Conservation (phyloP, 140 eudicot genomes). For the Flaveria floridana region DNA sequence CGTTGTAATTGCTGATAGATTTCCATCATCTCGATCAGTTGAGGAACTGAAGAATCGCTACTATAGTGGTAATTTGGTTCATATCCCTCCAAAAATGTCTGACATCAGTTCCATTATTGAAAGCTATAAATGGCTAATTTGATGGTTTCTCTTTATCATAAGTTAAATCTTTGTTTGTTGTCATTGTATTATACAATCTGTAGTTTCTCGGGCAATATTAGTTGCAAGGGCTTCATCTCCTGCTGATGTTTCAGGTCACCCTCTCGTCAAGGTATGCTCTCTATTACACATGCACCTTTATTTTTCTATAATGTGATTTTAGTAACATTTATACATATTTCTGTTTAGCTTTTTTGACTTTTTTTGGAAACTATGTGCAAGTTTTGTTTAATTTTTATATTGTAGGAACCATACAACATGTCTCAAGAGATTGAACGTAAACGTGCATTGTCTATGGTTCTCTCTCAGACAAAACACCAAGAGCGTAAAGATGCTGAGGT, state of each 20-base stretch:
- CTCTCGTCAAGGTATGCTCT: slow-evolving; percentile 65
- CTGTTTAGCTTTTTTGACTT: background rate
- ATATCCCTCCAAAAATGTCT: slow-evolving; percentile 9
- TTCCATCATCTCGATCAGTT: slow-evolving; percentile 67
- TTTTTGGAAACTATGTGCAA: background rate
- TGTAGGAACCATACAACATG: slow-evolving; percentile 77
- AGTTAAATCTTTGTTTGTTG: slow-evolving; percentile 13
- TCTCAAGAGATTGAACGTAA: slow-evolving; percentile 86
- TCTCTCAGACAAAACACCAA: slow-evolving; percentile 93
- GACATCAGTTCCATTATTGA: slow-evolving; percentile 4
- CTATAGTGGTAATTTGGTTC: slow-evolving; percentile 63
- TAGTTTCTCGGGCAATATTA: slow-evolving; percentile 69
- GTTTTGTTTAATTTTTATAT: background rate
- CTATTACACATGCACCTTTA: slow-evolving; percentile 9
- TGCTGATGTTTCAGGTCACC: slow-evolving; percentile 75
- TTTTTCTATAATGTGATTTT: background rate
- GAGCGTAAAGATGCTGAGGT: slow-evolving; percentile 98
- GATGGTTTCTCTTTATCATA: background rate
- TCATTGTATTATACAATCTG: slow-evolving; percentile 20
- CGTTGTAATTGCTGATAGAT: slow-evolving; percentile 79
- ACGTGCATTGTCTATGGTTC: slow-evolving; percentile 82
- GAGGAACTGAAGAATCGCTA: slow-evolving; percentile 93
- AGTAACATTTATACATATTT: background rate
- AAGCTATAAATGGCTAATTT: slow-evolving; percentile 7
- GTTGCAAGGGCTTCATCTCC: slow-evolving; percentile 85